A percentile compares a stretch with the other conserved stretches of the same genome.
phyloP scores from a whole-genome alignment of 2,329 filamentous ascomycete species.

The Colletotrichum kahawae region DNA sequence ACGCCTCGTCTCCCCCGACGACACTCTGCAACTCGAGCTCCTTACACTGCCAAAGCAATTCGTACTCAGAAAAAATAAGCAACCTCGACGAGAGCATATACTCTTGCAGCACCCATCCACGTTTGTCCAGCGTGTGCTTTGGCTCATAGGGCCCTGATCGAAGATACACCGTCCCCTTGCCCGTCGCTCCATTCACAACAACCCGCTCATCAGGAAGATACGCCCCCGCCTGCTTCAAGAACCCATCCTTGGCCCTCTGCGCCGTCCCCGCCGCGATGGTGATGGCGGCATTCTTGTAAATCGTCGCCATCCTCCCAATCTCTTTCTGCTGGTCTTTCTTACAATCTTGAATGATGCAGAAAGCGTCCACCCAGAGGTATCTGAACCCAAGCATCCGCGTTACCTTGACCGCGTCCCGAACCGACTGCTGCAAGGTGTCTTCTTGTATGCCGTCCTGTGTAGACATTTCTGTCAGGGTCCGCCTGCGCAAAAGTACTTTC shows the following conservation, averaged over 20 bases:
- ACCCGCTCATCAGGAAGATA: not conserved
- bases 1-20: not conserved
- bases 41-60: conserved; percentile 24
- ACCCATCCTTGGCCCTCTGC: not conserved
- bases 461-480: not conserved
- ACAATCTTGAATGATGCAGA: conserved; percentile 25
- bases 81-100: conserved; percentile 23
- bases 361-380: conserved; percentile 24
- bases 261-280: conserved; percentile 8
- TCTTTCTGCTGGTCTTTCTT: conserved; percentile 8
- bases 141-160: not conserved
- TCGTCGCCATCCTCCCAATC: conserved; percentile 12
- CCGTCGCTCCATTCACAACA: not conserved
- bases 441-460: not conserved
- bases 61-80: conserved; percentile 21
- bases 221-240: not conserved
- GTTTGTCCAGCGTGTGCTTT: conserved; percentile 3
- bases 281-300: conserved; percentile 16
- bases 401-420: conserved; percentile 15
- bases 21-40: conserved; percentile 9
- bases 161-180: not conserved
- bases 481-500: not conserved
- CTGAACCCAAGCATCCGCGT: conserved; percentile 4
- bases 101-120: conserved; percentile 25
- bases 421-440: not conserved